Conservation (phyloP, 1,139 yeast species). For the Pichia sp. region DNA sequence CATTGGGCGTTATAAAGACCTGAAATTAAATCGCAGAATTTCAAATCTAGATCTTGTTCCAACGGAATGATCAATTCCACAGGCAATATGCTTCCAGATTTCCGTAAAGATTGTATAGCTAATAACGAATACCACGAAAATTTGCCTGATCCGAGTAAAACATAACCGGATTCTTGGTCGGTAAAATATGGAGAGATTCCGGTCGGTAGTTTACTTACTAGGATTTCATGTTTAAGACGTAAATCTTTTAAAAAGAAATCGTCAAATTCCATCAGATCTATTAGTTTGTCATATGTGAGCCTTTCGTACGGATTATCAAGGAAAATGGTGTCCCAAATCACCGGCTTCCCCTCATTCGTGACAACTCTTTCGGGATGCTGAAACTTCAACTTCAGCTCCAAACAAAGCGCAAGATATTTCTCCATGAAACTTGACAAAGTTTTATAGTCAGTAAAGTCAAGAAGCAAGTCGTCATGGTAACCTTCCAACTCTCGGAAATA, state of each 20-base stretch:
- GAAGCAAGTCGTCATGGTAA: no score
- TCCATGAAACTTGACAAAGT: conserved; percentile 5
- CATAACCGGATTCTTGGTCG: conserved; percentile 50
- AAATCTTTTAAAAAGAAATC: conserved; percentile 18
- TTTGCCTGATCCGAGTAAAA: conserved; percentile 54
- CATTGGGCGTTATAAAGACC: conserved; percentile 36
- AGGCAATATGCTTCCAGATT: conserved; percentile 45
- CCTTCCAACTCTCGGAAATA: conserved; percentile 4
- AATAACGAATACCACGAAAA: conserved; percentile 45
- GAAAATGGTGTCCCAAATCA: conserved; percentile 17
- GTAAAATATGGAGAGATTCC: conserved; percentile 18
- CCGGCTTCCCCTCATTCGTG: conserved; percentile 16
- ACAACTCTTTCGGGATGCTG: conserved; percentile 17
- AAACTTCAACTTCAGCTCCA: conserved; percentile 7
- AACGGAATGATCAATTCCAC: conserved; percentile 53
- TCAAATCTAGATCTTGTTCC: conserved; percentile 35
- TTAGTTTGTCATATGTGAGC: conserved; percentile 11
- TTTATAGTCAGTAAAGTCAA: no score
- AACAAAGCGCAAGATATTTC: conserved; percentile 9
- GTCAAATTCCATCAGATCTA: conserved; percentile 13
- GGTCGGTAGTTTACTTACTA: conserved; percentile 14
- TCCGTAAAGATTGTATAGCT: conserved; percentile 43
- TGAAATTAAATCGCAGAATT: conserved; percentile 38
- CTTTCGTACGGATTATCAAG: conserved; percentile 13
- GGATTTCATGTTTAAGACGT: conserved; percentile 15